Evolutionary conservation across 441 rosid species (phyloP).

Genomic region (Breynia disticha): DNA sequence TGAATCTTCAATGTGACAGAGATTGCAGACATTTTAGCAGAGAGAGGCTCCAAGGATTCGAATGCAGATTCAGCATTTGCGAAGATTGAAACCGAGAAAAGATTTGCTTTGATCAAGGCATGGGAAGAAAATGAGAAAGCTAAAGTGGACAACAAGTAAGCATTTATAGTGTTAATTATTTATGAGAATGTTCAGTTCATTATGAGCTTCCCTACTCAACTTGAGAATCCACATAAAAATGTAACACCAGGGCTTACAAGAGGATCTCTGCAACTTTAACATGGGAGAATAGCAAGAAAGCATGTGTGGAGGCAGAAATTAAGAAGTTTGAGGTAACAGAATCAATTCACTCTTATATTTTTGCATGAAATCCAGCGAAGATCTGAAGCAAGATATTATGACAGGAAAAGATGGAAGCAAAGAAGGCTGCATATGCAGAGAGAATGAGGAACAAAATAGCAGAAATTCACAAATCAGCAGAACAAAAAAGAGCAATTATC

Average conservation of each 20-base stretch:
- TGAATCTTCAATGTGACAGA: conserved; percentile 16
- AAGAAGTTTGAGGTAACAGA: conserved; percentile 36
- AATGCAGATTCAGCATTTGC: conserved; percentile 34
- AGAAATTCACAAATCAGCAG: conserved; percentile 32
- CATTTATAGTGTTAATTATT: too few relatives aligned
- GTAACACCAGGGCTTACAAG: conserved; percentile 33
- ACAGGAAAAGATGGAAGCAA: conserved; percentile 43
- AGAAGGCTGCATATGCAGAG: conserved; percentile 41
- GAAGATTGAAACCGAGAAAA: conserved; percentile 35
- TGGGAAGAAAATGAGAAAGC: conserved; percentile 62
- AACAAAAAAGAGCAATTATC: conserved; percentile 31
- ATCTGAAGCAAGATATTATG: too few relatives aligned
- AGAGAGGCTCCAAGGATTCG: conserved; percentile 10
- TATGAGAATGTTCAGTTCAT: too few relatives aligned
- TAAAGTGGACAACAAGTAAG: conserved; percentile 50
- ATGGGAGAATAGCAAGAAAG: conserved; percentile 45
- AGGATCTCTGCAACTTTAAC: conserved; percentile 27
- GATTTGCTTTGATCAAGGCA: conserved; percentile 37
- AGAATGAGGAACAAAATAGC: conserved; percentile 36
- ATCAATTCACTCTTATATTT: not conserved
- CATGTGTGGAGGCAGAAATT: conserved; percentile 30
- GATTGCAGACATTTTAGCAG: conserved; percentile 13
- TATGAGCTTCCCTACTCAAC: too few relatives aligned
- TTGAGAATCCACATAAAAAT: not conserved
- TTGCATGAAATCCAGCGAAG: not conserved